Evolutionary conservation across 2,329 filamentous ascomycete genomes (phyloP), one percentile per base, ranked within the genome.

Genomic region (Neofusicoccum laricinum): DNA sequence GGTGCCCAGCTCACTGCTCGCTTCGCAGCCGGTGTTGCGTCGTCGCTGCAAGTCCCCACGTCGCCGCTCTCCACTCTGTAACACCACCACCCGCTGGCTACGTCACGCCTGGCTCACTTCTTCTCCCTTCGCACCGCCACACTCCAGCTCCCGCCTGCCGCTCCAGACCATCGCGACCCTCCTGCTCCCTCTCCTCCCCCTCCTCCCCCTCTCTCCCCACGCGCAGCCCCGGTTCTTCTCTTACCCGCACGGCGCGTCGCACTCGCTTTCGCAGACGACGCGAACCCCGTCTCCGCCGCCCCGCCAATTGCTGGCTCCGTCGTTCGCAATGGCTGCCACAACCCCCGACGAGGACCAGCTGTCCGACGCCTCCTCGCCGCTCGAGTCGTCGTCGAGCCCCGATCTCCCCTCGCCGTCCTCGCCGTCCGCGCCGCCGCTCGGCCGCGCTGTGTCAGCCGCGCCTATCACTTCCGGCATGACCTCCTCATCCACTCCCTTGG

Each of bases 401-500:
- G 66, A 68, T 64, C 49, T 67, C 46, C 66, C 66, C 49, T 67
- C 72, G 32, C 38, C 64, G 8, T 67, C 70, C n/a, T 65, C 61
- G 25, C 55, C 53, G n/a, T 19, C 21, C 14, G 43, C 58, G 62
- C 86, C 19, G 86, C 86, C 4, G 11, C 46, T 55, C 21, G 75
- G 88, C 46, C 85, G 87, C 69, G 85, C 86, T 51, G 77, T 85
- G 19, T 87, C 88, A 62, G 85, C 88, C 57, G 79, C 87, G 19
- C 79, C 82, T 68, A 81, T 79, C 63, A 73, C 80, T 34, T 76
- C 77, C 25, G 76, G 79, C 64, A 93, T 96, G 87, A 91, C 86
- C 64, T 80, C 90, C 6, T 93, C 88, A n/a, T 97, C 93, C n/a
- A 95, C 90, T 32, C 88, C 91, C 45, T 81, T 93, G 3, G 92